phyloP scores from a whole-genome alignment of 164 flowering plant species.

The Vitis vinifera region ASM3070453v1 NC_081815.1:2748501-2749000 shows the following conservation, averaged over 20 bases:
- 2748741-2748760: neutral
- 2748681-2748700: neutral
- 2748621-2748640: slow-evolving; percentile 91
- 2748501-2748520: slow-evolving; percentile 19
- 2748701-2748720: no score
- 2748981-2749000: neutral
- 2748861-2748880: neutral
- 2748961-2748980: neutral
- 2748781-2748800: neutral
- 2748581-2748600: slow-evolving; percentile 30
- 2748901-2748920: no score
- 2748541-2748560: slow-evolving; percentile 29
- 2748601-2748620: slow-evolving; percentile 60
- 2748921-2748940: no score
- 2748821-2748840: neutral
- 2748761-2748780: neutral
- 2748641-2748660: slow-evolving; percentile 44
- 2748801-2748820: neutral
- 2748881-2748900: neutral
- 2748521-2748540: slow-evolving; percentile 26
- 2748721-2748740: neutral
- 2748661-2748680: neutral
- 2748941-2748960: no score
- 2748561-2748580: slow-evolving; percentile 28
- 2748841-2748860: neutral